These are phyloP conservation scores for Exophiala aquamarina DNA, from an alignment of 2,329 filamentous ascomycete genomes.

Conservation along the genomic window DNA sequence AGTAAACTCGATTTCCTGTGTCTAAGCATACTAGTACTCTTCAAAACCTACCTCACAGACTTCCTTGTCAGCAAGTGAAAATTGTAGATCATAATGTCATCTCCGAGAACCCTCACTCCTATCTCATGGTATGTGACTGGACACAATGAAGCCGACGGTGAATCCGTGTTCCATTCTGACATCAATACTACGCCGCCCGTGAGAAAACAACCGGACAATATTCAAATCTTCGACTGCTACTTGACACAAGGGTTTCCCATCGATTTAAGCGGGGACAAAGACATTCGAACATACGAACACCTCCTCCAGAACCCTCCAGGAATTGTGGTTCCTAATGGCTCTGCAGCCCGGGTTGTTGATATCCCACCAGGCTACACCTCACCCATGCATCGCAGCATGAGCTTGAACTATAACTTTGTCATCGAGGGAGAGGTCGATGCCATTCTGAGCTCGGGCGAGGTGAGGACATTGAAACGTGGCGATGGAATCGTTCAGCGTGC, in stretches of 20 bases:
- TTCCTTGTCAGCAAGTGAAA: too few relatives aligned
- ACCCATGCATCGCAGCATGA: slow-evolving; percentile 55
- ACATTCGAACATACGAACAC: slow-evolving; percentile 4
- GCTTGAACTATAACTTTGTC: slow-evolving; percentile 55
- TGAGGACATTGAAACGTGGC: slow-evolving; percentile 45
- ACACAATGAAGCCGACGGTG: background rate
- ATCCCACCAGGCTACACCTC: slow-evolving; percentile 43
- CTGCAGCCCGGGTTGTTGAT: slow-evolving; percentile 38
- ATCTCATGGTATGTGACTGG: background rate
- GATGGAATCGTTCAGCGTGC: slow-evolving; percentile 56
- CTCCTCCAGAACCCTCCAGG: slow-evolving; percentile 1
- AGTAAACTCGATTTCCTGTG: too few relatives aligned
- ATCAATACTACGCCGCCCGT: background rate
- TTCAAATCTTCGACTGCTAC: slow-evolving; percentile 12
- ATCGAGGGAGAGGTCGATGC: slow-evolving; percentile 55
- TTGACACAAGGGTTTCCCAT: background rate
- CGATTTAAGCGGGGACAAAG: background rate
- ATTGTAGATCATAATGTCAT: too few relatives aligned
- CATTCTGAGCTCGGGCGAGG: slow-evolving; percentile 51
- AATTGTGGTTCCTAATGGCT: slow-evolving; percentile 7
- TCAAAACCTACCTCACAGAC: too few relatives aligned
- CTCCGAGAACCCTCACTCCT: too few relatives aligned
- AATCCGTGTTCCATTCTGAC: background rate
- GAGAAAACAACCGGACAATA: background rate
- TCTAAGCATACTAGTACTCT: too few relatives aligned